A percentile compares a stretch with the other conserved stretches of the same genome.
phyloP scores from a whole-genome alignment of 768 basidiomycete genomes.

The Boletus patriciae region DNA sequence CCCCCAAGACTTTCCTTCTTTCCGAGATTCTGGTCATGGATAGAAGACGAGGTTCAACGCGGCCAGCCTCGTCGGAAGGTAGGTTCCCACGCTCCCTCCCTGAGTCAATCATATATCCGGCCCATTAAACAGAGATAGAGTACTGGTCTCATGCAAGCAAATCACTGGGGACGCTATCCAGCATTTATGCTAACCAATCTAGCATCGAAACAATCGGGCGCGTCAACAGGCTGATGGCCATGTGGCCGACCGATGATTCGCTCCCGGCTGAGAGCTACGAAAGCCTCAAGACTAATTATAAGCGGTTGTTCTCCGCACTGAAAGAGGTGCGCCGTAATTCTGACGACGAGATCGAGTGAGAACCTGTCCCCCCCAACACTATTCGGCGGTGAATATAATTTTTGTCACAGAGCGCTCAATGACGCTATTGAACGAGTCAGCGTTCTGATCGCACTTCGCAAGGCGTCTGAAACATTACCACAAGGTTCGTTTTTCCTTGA shows the following conservation, averaged over 20 bases:
- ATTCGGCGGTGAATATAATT: constrained; percentile 10
- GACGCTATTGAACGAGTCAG: constrained; percentile 67
- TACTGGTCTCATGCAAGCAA: constrained; percentile 71
- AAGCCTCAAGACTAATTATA: constrained; percentile 58
- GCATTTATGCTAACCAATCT: constrained; percentile 49
- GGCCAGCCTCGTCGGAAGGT: constrained; percentile 81
- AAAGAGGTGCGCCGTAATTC: constrained; percentile 59
- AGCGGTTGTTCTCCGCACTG: constrained; percentile 60
- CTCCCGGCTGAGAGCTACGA: constrained; percentile 68
- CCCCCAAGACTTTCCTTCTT: background rate
- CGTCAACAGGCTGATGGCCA: constrained; percentile 68
- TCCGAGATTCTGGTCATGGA: constrained; percentile 47
- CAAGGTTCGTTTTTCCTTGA: constrained; percentile 46
- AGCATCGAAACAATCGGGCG: constrained; percentile 63
- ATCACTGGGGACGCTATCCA: constrained; percentile 56
- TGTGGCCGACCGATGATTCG: constrained; percentile 72
- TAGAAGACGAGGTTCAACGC: constrained; percentile 59
- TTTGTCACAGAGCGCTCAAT: constrained; percentile 58
- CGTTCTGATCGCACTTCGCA: constrained; percentile 70
- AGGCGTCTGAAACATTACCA: constrained; percentile 59
- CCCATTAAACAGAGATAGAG: constrained; percentile 57
- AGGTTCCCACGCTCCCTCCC: constrained; percentile 29
- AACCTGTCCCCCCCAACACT: background rate
- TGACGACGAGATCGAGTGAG: constrained; percentile 66
- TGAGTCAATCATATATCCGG: constrained; percentile 9